Percentiles rank a stretch among this genome's conserved stretches.
These are phyloP conservation scores for Cyclostephanos invisitatus DNA, from an alignment of 108 stramenopile species.

Conservation along the genomic window DNA sequence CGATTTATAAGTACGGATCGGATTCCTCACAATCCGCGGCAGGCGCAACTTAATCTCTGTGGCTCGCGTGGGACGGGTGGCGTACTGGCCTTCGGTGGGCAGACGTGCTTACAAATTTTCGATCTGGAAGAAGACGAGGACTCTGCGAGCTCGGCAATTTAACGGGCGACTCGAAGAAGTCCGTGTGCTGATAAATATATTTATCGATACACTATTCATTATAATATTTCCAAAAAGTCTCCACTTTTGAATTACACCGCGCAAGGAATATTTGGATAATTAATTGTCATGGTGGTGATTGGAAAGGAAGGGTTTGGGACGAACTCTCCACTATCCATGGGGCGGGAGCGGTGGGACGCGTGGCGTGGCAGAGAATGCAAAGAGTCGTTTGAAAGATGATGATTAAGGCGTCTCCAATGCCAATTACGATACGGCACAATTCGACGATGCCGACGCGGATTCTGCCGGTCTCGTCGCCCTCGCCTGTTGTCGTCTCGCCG, in stretches of 20 bases:
- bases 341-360: no score
- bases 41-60: slow-evolving; percentile 48
- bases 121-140: slow-evolving; percentile 82
- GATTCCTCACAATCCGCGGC: neutral
- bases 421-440: slow-evolving; percentile 21
- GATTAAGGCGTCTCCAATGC: no score
- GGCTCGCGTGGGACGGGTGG: slow-evolving; percentile 72
- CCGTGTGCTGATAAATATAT: neutral
- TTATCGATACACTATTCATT: no score
- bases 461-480: neutral
- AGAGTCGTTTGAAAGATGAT: no score
- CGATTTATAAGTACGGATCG: slow-evolving; percentile 25
- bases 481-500: slow-evolving; percentile 8
- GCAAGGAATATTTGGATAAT: no score
- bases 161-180: neutral
- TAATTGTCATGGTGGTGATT: no score
- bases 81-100: slow-evolving; percentile 32
- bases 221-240: no score
- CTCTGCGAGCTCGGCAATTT: slow-evolving; percentile 4
- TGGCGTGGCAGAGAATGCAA: no score
- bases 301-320: no score
- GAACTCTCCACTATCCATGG: no score
- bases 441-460: slow-evolving; percentile 1
- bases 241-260: no score
- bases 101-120: slow-evolving; percentile 54